Percentiles rank a stretch among this genome's conserved stretches.
Evolutionary conservation across 2,329 filamentous ascomycete species (phyloP).

Genomic region (Colletotrichum chrysophilum): DNA sequence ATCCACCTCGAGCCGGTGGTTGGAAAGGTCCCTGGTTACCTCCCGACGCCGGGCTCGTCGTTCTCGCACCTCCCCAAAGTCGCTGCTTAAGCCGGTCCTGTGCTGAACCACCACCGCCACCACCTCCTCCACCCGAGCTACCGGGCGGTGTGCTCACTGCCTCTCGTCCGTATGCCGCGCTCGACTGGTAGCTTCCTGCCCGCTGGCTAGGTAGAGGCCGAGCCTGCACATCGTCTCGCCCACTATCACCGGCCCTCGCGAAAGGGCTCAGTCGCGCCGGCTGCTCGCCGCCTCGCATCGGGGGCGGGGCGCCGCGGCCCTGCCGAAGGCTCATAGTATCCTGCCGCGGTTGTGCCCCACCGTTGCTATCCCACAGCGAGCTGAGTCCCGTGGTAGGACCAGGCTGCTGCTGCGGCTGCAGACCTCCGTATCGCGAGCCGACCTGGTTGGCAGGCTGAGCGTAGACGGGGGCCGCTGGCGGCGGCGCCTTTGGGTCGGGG

Average conservation of each 20-base stretch:
- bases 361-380: constrained; percentile 61
- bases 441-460: constrained; percentile 49
- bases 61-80: constrained; percentile 69
- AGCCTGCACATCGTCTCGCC: constrained; percentile 45
- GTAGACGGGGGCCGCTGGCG: constrained; percentile 58
- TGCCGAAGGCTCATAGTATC: constrained; percentile 50
- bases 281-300: constrained; percentile 24
- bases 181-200: constrained; percentile 74
- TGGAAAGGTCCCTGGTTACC: constrained; percentile 49
- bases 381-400: constrained; percentile 45
- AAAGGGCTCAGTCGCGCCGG: constrained; percentile 37
- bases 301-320: constrained; percentile 41
- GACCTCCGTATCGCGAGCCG: constrained; percentile 58
- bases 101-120: constrained; percentile 58
- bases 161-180: constrained; percentile 31
- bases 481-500: constrained; percentile 80
- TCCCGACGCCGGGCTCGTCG: constrained; percentile 56
- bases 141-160: constrained; percentile 34
- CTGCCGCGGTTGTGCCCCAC: constrained; percentile 35
- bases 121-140: constrained; percentile 35
- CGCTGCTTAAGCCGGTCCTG: constrained; percentile 84
- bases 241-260: constrained; percentile 26
- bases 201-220: constrained; percentile 75
- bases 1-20: constrained; percentile 41
- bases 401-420: constrained; percentile 38